A percentile compares a stretch with the other conserved stretches of the same genome.
Evolutionary conservation across 176 grass and related monocot species (phyloP).

Genomic region (Guadua angustifolia): DNA sequence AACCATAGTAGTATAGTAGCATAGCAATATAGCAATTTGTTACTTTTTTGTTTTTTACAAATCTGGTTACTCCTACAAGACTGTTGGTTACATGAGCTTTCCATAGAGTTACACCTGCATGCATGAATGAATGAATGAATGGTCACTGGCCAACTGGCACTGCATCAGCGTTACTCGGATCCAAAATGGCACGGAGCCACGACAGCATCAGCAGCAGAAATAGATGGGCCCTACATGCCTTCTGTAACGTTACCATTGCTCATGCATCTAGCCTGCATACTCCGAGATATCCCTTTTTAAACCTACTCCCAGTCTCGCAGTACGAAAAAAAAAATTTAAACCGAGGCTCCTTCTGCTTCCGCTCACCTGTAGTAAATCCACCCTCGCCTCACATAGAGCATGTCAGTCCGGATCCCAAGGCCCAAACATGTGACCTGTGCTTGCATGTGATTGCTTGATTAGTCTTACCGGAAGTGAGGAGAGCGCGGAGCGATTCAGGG

Average conservation of each 20-base stretch:
- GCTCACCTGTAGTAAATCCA: background rate
- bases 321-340: too few species aligned
- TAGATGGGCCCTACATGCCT: background rate
- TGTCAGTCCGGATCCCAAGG: too few species aligned
- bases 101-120: background rate
- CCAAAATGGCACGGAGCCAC: background rate
- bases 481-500: background rate
- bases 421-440: background rate
- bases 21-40: too few species aligned
- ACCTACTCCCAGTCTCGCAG: background rate
- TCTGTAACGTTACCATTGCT: background rate
- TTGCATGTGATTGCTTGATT: background rate
- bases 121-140: slow-evolving; percentile 5
- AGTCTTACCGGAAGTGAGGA: background rate
- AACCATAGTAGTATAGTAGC: too few species aligned
- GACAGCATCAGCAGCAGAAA: background rate
- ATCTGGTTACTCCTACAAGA: background rate
- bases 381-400: background rate
- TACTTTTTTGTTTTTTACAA: too few species aligned
- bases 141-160: background rate
- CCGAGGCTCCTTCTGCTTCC: background rate
- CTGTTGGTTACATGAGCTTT: background rate
- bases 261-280: background rate
- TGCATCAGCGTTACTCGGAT: background rate
- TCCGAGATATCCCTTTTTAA: background rate